A percentile compares a stretch with the other conserved stretches of the same genome.
Conservation (phyloP, 108 stramenopile genomes). For the Pseudonitzschia pungens region DNA sequence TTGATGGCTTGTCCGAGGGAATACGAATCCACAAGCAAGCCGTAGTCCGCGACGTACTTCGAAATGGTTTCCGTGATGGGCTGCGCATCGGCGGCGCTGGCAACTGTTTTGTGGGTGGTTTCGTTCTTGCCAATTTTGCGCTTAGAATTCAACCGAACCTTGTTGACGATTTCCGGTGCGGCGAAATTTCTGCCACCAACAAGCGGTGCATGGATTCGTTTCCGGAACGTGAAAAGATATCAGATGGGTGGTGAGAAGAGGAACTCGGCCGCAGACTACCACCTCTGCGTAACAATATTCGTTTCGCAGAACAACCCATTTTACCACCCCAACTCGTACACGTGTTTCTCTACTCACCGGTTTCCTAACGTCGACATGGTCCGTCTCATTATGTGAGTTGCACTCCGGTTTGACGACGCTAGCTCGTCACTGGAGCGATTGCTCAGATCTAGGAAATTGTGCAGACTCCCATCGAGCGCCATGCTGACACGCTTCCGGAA, state of each 20-base stretch:
- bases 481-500: neutral
- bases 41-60: constrained; percentile 56
- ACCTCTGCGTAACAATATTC: too few species aligned
- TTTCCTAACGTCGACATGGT: constrained; percentile 58
- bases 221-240: too few species aligned
- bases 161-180: constrained; percentile 25
- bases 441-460: neutral
- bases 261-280: neutral
- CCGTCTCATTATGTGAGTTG: neutral
- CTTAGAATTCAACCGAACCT: neutral
- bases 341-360: neutral
- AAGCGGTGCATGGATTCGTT: neutral
- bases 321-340: too few species aligned
- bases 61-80: constrained; percentile 39
- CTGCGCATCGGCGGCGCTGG: neutral
- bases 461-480: neutral
- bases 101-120: constrained; percentile 24
- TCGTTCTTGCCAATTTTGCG: neutral
- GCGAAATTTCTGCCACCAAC: constrained; percentile 25
- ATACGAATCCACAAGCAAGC: constrained; percentile 75
- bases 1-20: constrained; percentile 61
- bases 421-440: neutral
- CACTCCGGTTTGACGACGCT: neutral
- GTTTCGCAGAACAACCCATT: too few species aligned
- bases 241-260: neutral